Evolutionary conservation across 306 rosid species (phyloP), one percentile per base, ranked within the genome.

Genomic region (Rosa multiflora): DNA sequence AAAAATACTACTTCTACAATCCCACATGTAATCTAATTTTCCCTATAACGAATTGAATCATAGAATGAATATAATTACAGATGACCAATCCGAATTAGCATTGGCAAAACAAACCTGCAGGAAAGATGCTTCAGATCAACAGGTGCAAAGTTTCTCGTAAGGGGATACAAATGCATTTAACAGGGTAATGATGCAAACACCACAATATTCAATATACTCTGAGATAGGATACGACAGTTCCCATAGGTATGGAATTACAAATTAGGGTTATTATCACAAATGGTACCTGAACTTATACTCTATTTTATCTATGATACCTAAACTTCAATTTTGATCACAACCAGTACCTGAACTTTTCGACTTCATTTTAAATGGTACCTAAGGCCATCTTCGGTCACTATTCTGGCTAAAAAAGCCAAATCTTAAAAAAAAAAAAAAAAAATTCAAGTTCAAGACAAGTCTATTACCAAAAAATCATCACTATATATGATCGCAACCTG

Each of bases 71-170:
- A 86, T 89, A 67, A 67, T 67, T 67, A 92, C 96, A 90, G 85
- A 88, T 72, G 90, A 82, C 84, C 85, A 75, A 79, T 87, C 94
- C 88, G 87, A 83, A 83, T 86, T 90, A 89, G 91, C 91, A 79
- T 87, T 89, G 89, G 76, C 84, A 78, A 76, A 82, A 89, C 86
- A 88, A 85, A 90, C 97, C 97, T 92, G 97, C 96, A 92, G 83
- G 88, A 82, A 88, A 89, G 87, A 88, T 81, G 83, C 82, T 89
- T 92, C 92, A 92, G 97, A 85, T 84, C 68, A 78, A 83, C 75
- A 75, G 76, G 77, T 68, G 84, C 94, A 82, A 69, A 82, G 67
- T 67, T 72, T 77, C 70, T 73, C 82, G 78, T 79, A 80, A 74
- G 81, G 77, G 85, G 82, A 77, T 79, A 52, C 35, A 78, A 67